Percentiles rank a stretch among this genome's conserved stretches.
These are phyloP conservation scores for Serendipita sp. DNA, from an alignment of 768 basidiomycete genomes.

Conservation along the genomic window DNA sequence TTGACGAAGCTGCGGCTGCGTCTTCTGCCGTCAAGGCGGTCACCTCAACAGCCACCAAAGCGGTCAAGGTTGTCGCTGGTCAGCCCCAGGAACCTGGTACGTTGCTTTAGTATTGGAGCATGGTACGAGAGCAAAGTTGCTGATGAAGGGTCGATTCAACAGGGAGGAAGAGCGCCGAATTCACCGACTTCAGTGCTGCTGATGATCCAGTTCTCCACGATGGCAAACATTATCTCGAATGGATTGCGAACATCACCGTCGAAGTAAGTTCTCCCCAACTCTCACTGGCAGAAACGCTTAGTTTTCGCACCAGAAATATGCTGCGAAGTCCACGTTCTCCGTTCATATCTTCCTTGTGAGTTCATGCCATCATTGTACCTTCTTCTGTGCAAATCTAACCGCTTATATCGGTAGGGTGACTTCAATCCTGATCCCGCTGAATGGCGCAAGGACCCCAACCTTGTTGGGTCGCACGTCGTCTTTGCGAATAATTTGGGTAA, in stretches of 20 bases:
- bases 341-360: conserved; percentile 30
- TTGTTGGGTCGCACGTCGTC: conserved; percentile 28
- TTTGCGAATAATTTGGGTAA: conserved; percentile 22
- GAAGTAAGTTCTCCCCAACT: neutral
- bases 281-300: neutral
- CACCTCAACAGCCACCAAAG: too few species aligned
- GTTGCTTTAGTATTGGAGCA: too few species aligned
- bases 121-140: too few species aligned
- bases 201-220: too few species aligned
- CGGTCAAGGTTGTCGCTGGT: too few species aligned
- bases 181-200: too few species aligned
- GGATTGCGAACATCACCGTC: neutral
- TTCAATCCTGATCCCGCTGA: conserved; percentile 23
- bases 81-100: too few species aligned
- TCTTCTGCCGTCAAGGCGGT: too few species aligned
- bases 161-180: too few species aligned
- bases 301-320: neutral
- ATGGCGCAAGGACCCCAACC: conserved; percentile 22
- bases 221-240: neutral
- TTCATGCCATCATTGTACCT: neutral
- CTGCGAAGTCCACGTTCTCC: conserved; percentile 19
- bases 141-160: too few species aligned
- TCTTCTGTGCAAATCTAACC: neutral
- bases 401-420: conserved; percentile 22
- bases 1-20: too few species aligned